Percentiles rank a stretch among this genome's conserved stretches.
Conservation (phyloP, 2,329 filamentous ascomycete species). For the Polytolypa hystricis region DNA sequence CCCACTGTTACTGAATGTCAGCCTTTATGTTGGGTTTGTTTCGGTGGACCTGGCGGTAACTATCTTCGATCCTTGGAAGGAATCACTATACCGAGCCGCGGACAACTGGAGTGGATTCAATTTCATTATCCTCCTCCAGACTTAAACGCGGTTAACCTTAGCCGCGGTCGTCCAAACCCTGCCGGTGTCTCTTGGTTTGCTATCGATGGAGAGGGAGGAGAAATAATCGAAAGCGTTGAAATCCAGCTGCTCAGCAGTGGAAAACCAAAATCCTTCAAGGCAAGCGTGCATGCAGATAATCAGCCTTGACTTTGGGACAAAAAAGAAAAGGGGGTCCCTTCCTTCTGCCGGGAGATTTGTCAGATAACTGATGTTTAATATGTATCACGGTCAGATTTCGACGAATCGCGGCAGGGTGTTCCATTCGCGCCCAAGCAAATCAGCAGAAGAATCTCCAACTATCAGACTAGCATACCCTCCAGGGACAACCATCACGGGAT, state of each 20-base stretch:
- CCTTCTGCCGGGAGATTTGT: no score
- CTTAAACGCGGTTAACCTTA: not conserved
- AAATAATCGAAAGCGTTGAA: not conserved
- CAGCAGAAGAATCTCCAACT: not conserved
- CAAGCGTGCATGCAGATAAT: not conserved
- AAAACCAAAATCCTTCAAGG: not conserved
- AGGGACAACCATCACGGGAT: not conserved
- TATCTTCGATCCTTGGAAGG: not conserved
- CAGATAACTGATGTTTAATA: not conserved
- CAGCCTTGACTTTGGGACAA: no score
- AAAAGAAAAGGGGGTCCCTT: no score
- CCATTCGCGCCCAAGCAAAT: not conserved
- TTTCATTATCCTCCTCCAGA: not conserved
- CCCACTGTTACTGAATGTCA: not conserved
- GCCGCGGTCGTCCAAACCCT: not conserved
- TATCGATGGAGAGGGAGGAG: not conserved
- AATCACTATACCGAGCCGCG: not conserved
- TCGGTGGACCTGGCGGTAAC: not conserved
- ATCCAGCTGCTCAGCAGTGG: not conserved
- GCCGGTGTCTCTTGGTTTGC: not conserved
- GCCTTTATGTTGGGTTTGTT: not conserved
- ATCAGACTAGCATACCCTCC: not conserved
- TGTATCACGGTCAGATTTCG: not conserved
- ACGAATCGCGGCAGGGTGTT: not conserved
- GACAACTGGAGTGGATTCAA: not conserved